Evolutionary conservation across 176 grass and related monocot genomes (phyloP).

Genomic region (Tuctoria greenei): DNA sequence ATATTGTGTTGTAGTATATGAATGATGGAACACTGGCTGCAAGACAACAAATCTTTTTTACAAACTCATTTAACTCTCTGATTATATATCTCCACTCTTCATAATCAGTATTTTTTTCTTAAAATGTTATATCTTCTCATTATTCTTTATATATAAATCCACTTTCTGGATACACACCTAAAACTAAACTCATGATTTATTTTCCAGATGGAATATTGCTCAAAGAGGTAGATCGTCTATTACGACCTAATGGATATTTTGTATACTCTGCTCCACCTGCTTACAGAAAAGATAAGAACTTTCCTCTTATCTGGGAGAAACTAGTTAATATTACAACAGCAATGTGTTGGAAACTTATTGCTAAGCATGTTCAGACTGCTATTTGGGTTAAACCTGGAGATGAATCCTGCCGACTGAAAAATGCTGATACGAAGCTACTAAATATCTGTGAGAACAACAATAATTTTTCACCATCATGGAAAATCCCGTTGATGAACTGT

Average conservation of each 20-base stretch:
- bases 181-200: background rate
- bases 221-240: slow-evolving; percentile 90
- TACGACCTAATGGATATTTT: slow-evolving; percentile 88
- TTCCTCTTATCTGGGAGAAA: slow-evolving; percentile 85
- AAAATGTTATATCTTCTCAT: slow-evolving; percentile 8
- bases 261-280: slow-evolving; percentile 98
- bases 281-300: slow-evolving; percentile 93
- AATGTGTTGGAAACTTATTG: slow-evolving; percentile 96
- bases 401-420: slow-evolving; percentile 66
- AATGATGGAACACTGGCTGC: background rate
- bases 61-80: slow-evolving; percentile 5
- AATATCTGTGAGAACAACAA: slow-evolving; percentile 58
- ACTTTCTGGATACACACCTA: background rate
- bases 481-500: slow-evolving; percentile 77
- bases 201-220: slow-evolving; percentile 94
- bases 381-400: slow-evolving; percentile 90
- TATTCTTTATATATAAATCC: slow-evolving; percentile 21
- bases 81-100: background rate
- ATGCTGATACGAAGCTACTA: slow-evolving; percentile 66
- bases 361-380: slow-evolving; percentile 85
- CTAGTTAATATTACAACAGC: slow-evolving; percentile 74
- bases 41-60: background rate
- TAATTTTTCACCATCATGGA: slow-evolving; percentile 63
- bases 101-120: background rate
- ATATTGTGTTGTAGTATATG: slow-evolving; percentile 11